Evolutionary conservation across 192 early-diverging fungal species (phyloP).

Genomic region (Backusella westeae): DNA sequence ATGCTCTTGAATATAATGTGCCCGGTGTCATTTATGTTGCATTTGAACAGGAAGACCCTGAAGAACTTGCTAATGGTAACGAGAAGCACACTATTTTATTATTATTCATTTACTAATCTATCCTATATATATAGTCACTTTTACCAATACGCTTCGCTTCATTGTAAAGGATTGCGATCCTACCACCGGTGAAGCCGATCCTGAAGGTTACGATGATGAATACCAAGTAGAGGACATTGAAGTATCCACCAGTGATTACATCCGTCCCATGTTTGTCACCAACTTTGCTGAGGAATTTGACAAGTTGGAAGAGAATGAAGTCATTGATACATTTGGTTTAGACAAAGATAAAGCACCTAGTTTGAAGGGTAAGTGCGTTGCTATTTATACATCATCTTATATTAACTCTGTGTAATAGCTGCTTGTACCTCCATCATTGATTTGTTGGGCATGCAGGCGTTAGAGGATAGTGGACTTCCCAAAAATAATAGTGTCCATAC

Average conservation of each 20-base stretch:
- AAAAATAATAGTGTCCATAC: slow-evolving; percentile 79
- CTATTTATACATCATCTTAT: not conserved
- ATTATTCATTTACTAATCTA: not conserved
- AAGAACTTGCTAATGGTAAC: slow-evolving; percentile 56
- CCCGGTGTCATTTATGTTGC: slow-evolving; percentile 86
- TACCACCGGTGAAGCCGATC: slow-evolving; percentile 84
- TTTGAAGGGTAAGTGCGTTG: slow-evolving; percentile 58
- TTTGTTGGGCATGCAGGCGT: slow-evolving; percentile 83
- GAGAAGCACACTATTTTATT: not conserved
- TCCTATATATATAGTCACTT: slow-evolving; percentile 51
- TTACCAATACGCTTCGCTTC: slow-evolving; percentile 85
- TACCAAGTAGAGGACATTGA: slow-evolving; percentile 92
- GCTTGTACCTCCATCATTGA: slow-evolving; percentile 69
- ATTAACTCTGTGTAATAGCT: slow-evolving; percentile 33
- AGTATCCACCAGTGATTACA: slow-evolving; percentile 83
- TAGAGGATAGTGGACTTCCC: slow-evolving; percentile 70
- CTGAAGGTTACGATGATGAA: slow-evolving; percentile 96
- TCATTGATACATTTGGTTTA: slow-evolving; percentile 86
- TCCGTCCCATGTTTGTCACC: slow-evolving; percentile 80
- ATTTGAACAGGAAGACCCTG: slow-evolving; percentile 65
- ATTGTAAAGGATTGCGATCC: slow-evolving; percentile 96
- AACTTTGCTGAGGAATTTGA: slow-evolving; percentile 84
- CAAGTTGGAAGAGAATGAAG: slow-evolving; percentile 61
- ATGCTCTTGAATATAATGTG: slow-evolving; percentile 72
- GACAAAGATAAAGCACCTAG: slow-evolving; percentile 67